Evolutionary conservation across 305 asterid species (phyloP).

Genomic region (Coffea humblotiana): DNA sequence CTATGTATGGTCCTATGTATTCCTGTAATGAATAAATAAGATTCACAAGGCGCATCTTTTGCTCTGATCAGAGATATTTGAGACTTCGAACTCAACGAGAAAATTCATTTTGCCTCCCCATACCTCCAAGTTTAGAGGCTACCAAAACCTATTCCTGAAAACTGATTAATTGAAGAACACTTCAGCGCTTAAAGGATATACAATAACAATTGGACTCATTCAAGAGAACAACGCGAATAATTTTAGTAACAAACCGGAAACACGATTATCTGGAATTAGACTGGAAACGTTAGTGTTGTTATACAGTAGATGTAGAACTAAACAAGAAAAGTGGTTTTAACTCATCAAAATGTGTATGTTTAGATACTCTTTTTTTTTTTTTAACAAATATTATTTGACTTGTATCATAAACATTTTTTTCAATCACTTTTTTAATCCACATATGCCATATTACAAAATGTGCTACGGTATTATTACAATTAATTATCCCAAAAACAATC

Average conservation of each 20-base stretch:
- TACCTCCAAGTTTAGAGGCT: too few species aligned
- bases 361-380: too few species aligned
- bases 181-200: too few species aligned
- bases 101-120: too few species aligned
- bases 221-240: background rate
- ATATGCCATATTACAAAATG: too few species aligned
- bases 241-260: background rate
- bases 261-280: background rate
- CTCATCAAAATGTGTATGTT: background rate
- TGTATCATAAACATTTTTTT: too few species aligned
- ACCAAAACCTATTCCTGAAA: too few species aligned
- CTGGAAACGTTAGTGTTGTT: background rate
- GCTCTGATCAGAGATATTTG: background rate
- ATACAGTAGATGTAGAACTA: background rate
- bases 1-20: background rate
- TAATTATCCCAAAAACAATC: too few species aligned
- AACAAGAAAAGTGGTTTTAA: background rate
- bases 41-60: background rate
- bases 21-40: background rate
- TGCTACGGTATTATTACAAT: too few species aligned
- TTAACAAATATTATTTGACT: background rate
- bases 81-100: too few species aligned
- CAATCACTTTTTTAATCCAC: too few species aligned
- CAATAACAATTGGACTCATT: background rate
- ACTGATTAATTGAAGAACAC: too few species aligned